A percentile compares a stretch with the other conserved stretches of the same genome.
Evolutionary conservation across 306 rosid species (phyloP).

Genomic region (Corylus avellana): DNA sequence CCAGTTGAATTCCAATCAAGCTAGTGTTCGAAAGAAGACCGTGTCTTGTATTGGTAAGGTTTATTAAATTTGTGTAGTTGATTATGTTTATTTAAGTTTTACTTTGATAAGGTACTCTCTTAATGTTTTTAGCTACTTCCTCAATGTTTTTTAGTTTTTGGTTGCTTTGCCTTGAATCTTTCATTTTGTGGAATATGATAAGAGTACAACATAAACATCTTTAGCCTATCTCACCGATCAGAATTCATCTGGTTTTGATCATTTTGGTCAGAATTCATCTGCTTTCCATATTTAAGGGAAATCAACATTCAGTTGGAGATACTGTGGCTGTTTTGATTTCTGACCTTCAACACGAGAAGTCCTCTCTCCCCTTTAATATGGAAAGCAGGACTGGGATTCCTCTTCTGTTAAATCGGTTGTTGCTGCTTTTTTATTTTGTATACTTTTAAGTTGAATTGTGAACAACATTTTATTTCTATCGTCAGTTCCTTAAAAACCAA

Average conservation of each 20-base stretch:
- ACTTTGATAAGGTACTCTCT: background rate
- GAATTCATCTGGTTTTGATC: background rate
- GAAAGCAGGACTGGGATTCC: background rate
- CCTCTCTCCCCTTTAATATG: background rate
- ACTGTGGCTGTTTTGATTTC: background rate
- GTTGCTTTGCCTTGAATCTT: background rate
- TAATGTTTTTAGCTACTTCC: background rate
- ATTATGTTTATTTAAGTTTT: constrained; percentile 5
- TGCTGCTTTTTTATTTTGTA: too few relatives aligned
- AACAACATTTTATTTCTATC: background rate
- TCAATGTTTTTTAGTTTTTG: background rate
- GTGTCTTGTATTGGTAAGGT: constrained; percentile 87
- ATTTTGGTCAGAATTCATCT: background rate
- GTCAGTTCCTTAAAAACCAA: background rate
- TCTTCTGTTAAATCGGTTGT: background rate
- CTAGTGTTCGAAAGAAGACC: constrained; percentile 82
- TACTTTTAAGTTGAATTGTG: background rate
- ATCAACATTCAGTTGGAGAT: background rate
- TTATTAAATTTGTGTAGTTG: background rate
- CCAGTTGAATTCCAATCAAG: constrained; percentile 86
- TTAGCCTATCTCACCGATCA: background rate
- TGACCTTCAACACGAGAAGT: background rate
- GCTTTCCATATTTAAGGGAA: background rate
- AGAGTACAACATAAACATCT: background rate
- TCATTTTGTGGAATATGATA: background rate